A percentile compares a stretch with the other conserved stretches of the same genome.
Conservation (phyloP, 371 early-diverging fungal species). For the Gilbertella persicaria region DNA sequence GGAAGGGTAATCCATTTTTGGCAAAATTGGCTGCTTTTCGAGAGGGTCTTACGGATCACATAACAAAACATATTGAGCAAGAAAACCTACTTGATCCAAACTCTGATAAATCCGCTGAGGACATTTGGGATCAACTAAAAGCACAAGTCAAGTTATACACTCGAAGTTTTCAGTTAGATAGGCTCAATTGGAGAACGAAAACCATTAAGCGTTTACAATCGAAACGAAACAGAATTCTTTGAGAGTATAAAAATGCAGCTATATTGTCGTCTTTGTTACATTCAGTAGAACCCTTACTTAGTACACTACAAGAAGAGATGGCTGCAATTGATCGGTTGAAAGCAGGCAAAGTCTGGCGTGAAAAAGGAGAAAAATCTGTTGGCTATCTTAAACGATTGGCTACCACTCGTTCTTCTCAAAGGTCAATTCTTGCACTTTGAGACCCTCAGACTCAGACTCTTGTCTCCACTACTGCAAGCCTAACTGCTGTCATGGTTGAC, state of each 20-base stretch:
- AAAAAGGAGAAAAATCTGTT: constrained; percentile 4
- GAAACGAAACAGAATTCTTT: constrained; percentile 4
- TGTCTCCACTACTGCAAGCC: background rate
- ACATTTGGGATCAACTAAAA: background rate
- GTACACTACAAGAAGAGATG: background rate
- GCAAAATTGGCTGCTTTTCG: background rate
- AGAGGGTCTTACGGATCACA: background rate
- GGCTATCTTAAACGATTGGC: background rate
- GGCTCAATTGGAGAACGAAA: background rate
- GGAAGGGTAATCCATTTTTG: constrained; percentile 1
- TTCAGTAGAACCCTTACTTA: background rate
- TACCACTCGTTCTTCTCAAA: background rate
- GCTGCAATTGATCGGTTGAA: background rate
- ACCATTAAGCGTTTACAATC: background rate
- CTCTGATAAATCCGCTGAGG: background rate
- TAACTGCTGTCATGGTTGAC: background rate
- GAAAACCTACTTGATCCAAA: background rate
- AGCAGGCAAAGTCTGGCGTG: constrained; percentile 1
- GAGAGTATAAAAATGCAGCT: background rate
- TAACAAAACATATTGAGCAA: background rate
- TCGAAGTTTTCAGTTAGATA: background rate
- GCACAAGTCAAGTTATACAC: constrained; percentile 1
- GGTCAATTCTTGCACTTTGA: background rate
- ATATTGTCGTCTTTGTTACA: background rate
- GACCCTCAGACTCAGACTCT: background rate